phyloP scores from a whole-genome alignment of 2,329 filamentous ascomycete species.

The Huntiella bhutanensis region DNA sequence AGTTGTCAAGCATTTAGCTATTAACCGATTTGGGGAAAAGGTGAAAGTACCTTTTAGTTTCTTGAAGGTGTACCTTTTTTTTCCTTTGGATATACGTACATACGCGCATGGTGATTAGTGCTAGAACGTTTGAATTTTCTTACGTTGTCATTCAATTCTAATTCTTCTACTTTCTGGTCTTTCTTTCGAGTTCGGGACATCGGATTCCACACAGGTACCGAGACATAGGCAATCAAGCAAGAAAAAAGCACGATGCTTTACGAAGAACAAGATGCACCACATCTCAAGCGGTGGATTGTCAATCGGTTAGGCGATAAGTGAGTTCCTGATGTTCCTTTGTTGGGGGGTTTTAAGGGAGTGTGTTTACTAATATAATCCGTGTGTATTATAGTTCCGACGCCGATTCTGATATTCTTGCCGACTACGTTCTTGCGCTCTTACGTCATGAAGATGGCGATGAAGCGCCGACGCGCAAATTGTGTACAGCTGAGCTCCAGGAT shows the following conservation, averaged over 20 bases:
- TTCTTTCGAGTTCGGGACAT: too few relatives aligned
- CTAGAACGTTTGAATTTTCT: too few relatives aligned
- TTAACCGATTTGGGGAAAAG: too few relatives aligned
- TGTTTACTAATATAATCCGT: not conserved
- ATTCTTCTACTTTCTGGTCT: too few relatives aligned
- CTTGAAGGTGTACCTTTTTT: too few relatives aligned
- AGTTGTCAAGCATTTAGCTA: too few relatives aligned
- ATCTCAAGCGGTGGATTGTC: constrained; percentile 60
- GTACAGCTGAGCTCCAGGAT: constrained; percentile 53
- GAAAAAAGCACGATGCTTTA: constrained; percentile 32
- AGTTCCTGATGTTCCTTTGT: constrained; percentile 16
- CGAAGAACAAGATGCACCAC: constrained; percentile 38
- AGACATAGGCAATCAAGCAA: not conserved
- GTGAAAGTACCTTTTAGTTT: too few relatives aligned
- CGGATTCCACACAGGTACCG: not conserved
- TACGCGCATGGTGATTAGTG: too few relatives aligned
- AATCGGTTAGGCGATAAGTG: constrained; percentile 59
- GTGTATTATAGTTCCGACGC: constrained; percentile 45
- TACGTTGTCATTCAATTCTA: too few relatives aligned
- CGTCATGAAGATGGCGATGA: constrained; percentile 44
- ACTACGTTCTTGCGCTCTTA: constrained; percentile 65
- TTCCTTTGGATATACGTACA: too few relatives aligned
- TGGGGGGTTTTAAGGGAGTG: too few relatives aligned
- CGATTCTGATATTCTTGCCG: constrained; percentile 63
- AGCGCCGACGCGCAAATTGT: constrained; percentile 45